phyloP scores from a whole-genome alignment of 257 asterid species.

The Fraxinus quadrangulata region DNA sequence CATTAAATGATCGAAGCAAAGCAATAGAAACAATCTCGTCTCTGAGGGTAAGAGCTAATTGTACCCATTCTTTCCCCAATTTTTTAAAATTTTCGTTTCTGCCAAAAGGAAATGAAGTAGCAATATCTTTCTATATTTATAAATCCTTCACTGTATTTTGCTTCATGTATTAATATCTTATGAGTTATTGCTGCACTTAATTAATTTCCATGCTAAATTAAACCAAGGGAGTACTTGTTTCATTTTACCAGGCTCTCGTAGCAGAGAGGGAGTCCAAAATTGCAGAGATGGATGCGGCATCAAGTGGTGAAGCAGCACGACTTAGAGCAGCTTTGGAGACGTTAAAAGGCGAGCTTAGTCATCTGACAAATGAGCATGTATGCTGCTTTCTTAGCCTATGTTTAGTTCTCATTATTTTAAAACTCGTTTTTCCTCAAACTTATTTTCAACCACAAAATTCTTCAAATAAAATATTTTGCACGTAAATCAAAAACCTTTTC shows the following conservation, averaged over 20 bases:
- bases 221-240: conserved; percentile 20
- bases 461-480: no score
- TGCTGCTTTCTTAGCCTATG: conserved; percentile 14
- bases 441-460: no score
- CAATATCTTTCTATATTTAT: conserved; percentile 16
- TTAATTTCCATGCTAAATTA: conserved; percentile 27
- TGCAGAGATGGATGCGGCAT: conserved; percentile 98
- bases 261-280: conserved; percentile 85
- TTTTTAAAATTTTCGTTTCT: conserved; percentile 12
- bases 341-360: conserved; percentile 78
- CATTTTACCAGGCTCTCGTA: conserved; percentile 55
- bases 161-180: conserved; percentile 12
- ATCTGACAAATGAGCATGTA: conserved; percentile 74
- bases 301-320: conserved; percentile 96
- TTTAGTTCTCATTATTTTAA: no score
- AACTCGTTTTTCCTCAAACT: no score
- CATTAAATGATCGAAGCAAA: conserved; percentile 74
- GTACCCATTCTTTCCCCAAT: conserved; percentile 17
- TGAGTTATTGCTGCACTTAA: conserved; percentile 18
- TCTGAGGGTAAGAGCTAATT: conserved; percentile 62
- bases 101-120: neutral
- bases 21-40: conserved; percentile 83
- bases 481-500: no score
- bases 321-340: conserved; percentile 85
- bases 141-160: neutral